A percentile compares a stretch with the other conserved stretches of the same genome.
Conservation (phyloP, 177 flowering plant species). For the Tripterygium wilfordii region DNA sequence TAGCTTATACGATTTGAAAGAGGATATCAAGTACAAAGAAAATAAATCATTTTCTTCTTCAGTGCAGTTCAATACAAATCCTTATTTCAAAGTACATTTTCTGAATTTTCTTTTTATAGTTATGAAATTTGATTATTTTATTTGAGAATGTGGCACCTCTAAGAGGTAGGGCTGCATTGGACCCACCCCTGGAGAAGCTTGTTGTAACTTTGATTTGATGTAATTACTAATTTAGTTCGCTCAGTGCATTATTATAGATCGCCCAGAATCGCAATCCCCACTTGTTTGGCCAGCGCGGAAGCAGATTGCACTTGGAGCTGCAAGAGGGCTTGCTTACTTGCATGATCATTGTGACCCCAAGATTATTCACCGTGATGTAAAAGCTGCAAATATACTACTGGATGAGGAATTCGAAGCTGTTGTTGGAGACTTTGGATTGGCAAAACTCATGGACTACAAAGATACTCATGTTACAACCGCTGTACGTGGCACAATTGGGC, state of each 20-base stretch:
- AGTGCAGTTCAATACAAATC: too few relatives aligned
- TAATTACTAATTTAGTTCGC: too few relatives aligned
- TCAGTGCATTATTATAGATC: constrained; percentile 30
- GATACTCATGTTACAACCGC: constrained; percentile 85
- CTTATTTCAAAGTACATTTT: too few relatives aligned
- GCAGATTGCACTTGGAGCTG: constrained; percentile 61
- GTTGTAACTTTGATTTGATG: too few relatives aligned
- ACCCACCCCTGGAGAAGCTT: too few relatives aligned
- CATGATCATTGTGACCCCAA: constrained; percentile 82
- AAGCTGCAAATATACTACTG: constrained; percentile 72
- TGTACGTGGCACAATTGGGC: constrained; percentile 78
- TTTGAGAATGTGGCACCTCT: too few relatives aligned
- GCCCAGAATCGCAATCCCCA: constrained; percentile 33
- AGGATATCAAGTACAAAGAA: too few relatives aligned
- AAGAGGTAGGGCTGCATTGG: too few relatives aligned
- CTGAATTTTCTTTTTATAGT: too few relatives aligned
- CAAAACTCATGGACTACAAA: constrained; percentile 81
- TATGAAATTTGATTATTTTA: too few relatives aligned
- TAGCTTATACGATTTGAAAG: too few relatives aligned
- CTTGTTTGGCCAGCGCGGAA: constrained; percentile 59
- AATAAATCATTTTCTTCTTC: too few relatives aligned
- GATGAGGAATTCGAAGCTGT: constrained; percentile 80
- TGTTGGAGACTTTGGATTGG: constrained; percentile 77
- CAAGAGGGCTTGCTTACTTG: constrained; percentile 72
- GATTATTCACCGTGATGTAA: constrained; percentile 80